phyloP scores from a whole-genome alignment of 2,329 filamentous ascomycete species.

The Talaromyces verruculosus region DNA sequence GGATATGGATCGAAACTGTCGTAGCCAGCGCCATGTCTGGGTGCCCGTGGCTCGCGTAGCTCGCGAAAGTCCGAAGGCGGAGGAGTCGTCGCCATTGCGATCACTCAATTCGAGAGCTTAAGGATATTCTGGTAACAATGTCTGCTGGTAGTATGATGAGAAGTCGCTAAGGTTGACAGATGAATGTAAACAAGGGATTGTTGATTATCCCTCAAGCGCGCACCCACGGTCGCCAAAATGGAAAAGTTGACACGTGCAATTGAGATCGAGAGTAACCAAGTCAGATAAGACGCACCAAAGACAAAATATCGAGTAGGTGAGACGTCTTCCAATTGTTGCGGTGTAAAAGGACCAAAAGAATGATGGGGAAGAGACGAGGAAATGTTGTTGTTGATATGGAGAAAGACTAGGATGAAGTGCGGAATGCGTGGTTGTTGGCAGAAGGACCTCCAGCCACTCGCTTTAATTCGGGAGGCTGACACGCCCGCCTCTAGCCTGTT shows the following conservation, averaged over 20 bases:
- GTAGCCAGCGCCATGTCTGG: conserved; percentile 48
- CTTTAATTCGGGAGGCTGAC: conserved; percentile 22
- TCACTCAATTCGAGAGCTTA: background rate
- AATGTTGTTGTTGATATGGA: conserved; percentile 13
- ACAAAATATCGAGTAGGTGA: background rate
- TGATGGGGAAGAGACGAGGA: conserved; percentile 1
- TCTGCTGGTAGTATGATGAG: background rate
- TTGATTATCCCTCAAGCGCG: background rate
- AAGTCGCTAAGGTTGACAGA: background rate
- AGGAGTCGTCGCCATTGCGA: conserved; percentile 47
- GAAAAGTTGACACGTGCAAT: background rate
- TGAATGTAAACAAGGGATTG: conserved; percentile 20
- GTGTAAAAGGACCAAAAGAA: conserved; percentile 1
- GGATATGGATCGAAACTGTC: conserved; percentile 44
- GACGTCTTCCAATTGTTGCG: background rate
- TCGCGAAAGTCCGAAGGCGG: conserved; percentile 46
- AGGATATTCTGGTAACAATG: background rate
- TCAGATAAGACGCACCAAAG: background rate
- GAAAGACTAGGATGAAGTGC: background rate
- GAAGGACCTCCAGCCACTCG: conserved; percentile 19
- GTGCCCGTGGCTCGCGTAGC: conserved; percentile 46
- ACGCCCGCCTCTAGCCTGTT: background rate
- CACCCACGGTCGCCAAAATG: background rate
- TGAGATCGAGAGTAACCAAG: background rate
- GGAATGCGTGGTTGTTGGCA: conserved; percentile 17